Evolutionary conservation across 2,329 filamentous ascomycete genomes (phyloP).

Genomic region (Phyllosticta citriasiana): DNA sequence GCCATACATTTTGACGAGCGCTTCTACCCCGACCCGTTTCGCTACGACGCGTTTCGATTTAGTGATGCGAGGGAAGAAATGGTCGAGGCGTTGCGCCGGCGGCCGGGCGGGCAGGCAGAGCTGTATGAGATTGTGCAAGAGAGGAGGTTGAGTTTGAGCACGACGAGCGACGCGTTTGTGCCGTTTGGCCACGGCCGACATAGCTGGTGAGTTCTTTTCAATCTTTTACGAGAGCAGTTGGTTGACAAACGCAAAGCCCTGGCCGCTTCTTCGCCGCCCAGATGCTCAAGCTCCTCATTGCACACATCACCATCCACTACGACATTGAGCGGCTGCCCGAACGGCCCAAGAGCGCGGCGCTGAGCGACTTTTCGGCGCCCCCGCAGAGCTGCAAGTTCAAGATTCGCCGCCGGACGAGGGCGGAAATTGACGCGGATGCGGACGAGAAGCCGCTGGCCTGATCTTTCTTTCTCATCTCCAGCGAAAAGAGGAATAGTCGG

Average conservation of each 20-base stretch:
- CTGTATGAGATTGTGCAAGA: not conserved
- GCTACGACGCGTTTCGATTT: constrained; percentile 23
- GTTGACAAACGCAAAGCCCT: not conserved
- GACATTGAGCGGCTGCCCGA: constrained; percentile 12
- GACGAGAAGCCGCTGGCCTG: not conserved
- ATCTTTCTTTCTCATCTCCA: not conserved
- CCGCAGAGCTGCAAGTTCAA: not conserved
- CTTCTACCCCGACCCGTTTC: constrained; percentile 18
- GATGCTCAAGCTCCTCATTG: constrained; percentile 13
- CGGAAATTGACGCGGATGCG: not conserved
- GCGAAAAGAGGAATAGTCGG: too few species aligned
- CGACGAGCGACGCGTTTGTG: constrained; percentile 17
- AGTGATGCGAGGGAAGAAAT: constrained; percentile 14
- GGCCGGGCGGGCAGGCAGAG: not conserved
- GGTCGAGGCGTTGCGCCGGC: not conserved
- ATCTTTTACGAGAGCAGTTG: not conserved
- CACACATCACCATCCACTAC: constrained; percentile 12
- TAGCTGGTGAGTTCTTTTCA: constrained; percentile 15
- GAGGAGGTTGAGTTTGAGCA: constrained; percentile 14
- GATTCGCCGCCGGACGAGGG: not conserved
- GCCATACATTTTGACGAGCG: constrained; percentile 21
- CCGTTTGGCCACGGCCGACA: constrained; percentile 22
- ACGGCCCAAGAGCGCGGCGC: constrained; percentile 7
- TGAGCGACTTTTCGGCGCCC: constrained; percentile 5
- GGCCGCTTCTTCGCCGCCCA: constrained; percentile 12